phyloP scores from a whole-genome alignment of 148 eudicot genomes.

The Rhododendron mucronatum region DNA sequence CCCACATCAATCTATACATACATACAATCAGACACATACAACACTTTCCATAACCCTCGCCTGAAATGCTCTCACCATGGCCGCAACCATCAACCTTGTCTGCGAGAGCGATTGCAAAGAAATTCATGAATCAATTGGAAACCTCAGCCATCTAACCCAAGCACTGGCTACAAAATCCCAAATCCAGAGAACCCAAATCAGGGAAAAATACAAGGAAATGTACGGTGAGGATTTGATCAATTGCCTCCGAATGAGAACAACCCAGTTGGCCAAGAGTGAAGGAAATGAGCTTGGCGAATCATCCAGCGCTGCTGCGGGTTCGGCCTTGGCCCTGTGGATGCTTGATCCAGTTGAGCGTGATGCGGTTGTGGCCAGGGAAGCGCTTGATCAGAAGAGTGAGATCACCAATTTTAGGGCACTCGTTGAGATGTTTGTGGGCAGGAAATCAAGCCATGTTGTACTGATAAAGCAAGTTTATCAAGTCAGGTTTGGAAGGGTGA shows the following conservation, averaged over 20 bases:
- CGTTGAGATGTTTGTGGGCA: slow-evolving; percentile 57
- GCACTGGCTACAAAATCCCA: slow-evolving; percentile 20
- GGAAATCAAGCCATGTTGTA: slow-evolving; percentile 68
- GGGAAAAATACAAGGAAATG: slow-evolving; percentile 46
- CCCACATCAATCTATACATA: not conserved
- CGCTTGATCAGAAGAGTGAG: slow-evolving; percentile 32
- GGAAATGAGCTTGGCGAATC: not conserved
- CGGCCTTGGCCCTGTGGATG: slow-evolving; percentile 47
- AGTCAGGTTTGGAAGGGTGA: slow-evolving; percentile 36
- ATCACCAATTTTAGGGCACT: slow-evolving; percentile 41
- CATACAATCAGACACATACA: not conserved
- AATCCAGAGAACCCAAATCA: slow-evolving; percentile 35
- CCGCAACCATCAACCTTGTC: slow-evolving; percentile 9
- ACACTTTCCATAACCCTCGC: not conserved
- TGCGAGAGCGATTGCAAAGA: slow-evolving; percentile 52
- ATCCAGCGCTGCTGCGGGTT: not conserved
- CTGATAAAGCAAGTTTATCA: slow-evolving; percentile 64
- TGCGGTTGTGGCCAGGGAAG: slow-evolving; percentile 58
- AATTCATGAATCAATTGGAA: slow-evolving; percentile 44
- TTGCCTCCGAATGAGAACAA: slow-evolving; percentile 16
- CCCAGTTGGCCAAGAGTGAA: not conserved
- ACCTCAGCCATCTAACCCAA: slow-evolving; percentile 27
- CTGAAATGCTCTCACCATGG: slow-evolving; percentile 17
- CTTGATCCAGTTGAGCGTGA: slow-evolving; percentile 50
- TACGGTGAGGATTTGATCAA: slow-evolving; percentile 45